These are phyloP conservation scores for Sinapis alba DNA, from an alignment of 441 rosid species.

Conservation along the genomic window DNA sequence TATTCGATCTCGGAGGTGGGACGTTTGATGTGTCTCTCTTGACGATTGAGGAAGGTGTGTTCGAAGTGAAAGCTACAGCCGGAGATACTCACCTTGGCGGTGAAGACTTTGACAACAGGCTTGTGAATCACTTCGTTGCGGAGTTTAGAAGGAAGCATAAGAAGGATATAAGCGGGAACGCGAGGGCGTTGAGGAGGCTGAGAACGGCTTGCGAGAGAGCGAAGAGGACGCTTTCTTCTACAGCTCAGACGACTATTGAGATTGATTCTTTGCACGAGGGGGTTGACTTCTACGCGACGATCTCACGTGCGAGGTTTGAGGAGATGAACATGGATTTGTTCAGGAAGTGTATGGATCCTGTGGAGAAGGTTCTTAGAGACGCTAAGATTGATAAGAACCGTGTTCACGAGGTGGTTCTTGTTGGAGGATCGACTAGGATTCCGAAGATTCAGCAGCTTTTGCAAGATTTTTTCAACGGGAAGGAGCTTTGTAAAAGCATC, in stretches of 20 bases:
- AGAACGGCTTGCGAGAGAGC: conserved; percentile 55
- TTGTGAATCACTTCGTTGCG: conserved; percentile 54
- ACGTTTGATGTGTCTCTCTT: conserved; percentile 46
- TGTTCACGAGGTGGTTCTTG: conserved; percentile 54
- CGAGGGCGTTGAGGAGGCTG: conserved; percentile 54
- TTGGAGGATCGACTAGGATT: conserved; percentile 60
- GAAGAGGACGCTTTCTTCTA: conserved; percentile 51
- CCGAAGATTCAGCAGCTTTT: conserved; percentile 58
- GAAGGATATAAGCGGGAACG: conserved; percentile 52
- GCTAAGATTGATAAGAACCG: conserved; percentile 45
- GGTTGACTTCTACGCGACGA: conserved; percentile 50
- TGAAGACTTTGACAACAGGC: conserved; percentile 56
- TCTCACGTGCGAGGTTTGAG: conserved; percentile 53
- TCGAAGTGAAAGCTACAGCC: conserved; percentile 53
- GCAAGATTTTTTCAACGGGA: conserved; percentile 58
- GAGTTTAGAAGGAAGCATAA: conserved; percentile 54
- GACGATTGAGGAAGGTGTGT: conserved; percentile 51
- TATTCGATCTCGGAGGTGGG: conserved; percentile 52
- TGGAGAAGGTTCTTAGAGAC: conserved; percentile 53
- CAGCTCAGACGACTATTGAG: conserved; percentile 52
- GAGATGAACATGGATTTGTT: conserved; percentile 61
- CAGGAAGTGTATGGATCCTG: conserved; percentile 57
- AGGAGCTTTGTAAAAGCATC: conserved; percentile 58
- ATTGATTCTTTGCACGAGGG: conserved; percentile 54
- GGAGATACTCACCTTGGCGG: conserved; percentile 56